Evolutionary conservation across 768 basidiomycete genomes (phyloP), one percentile per base, ranked within the genome.

Genomic region (Mycena belliarum): DNA sequence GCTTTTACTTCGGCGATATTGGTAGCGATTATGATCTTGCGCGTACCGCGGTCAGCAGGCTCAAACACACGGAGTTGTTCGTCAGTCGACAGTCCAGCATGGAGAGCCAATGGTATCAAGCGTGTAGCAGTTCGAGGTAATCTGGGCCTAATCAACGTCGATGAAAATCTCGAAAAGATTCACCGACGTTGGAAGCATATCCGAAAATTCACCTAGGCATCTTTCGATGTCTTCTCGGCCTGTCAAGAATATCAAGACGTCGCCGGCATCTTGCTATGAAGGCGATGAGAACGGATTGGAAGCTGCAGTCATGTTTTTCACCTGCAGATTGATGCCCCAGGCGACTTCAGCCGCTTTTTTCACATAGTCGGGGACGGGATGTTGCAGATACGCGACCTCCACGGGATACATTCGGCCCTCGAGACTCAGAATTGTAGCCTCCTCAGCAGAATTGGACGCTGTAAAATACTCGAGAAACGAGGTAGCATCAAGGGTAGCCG

Each of bases 401-500:
- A 99, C 95, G 3, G 97, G 96, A 71, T 88, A 97, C 84, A 93
- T 89, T 21, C 95, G 83, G 8, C 97, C 97, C 72, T 98, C 95
- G 32, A 98, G 75, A 68, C 90, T 92, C 64, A 98, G 81, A 57
- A 98, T 89, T 2, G 82, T 86, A 0, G 91, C 90, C 55, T 92
- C 93, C 56, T 85, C 81, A 2, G 79, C 64, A n/a, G 79, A 76
- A 18, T 77, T 79, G 20, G 81, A 81, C 1, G 83, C 76, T 29
- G 87, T 85, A 72, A 99, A 99, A 72, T 95, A 98, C 50, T 95
- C 88, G 37, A 88, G 74, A 68, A 99, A 95, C 9, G 88, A 85
- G 29, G 84, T 82, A 21, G 96, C 96, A 69, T 99, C 97, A 24
- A 99, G 85, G 0, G 97, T 99, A 3, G 97, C 97, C 5, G 95